These are phyloP conservation scores for Trematosphaeria pertusa DNA, from an alignment of 2,329 filamentous ascomycete genomes.

Conservation along the genomic window DNA sequence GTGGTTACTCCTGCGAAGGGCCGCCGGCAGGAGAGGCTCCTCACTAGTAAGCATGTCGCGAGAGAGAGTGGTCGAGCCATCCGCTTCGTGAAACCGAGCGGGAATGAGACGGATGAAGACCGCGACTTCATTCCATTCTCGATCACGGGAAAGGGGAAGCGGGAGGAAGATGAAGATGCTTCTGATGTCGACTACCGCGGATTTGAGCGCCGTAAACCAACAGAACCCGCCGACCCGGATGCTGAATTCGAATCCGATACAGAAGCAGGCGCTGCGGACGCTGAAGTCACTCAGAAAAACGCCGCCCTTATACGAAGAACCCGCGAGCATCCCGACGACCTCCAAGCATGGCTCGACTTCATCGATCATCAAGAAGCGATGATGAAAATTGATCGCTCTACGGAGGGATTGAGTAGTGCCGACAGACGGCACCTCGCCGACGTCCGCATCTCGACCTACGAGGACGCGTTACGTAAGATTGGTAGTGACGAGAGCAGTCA, in stretches of 20 bases:
- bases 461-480: conserved; percentile 73
- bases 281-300: conserved; percentile 58
- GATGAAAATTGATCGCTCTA: conserved; percentile 58
- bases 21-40: conserved; percentile 57
- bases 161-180: conserved; percentile 21
- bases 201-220: conserved; percentile 34
- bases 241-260: conserved; percentile 41
- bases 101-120: conserved; percentile 7
- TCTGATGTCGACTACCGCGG: conserved; percentile 46
- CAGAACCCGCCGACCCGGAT: conserved; percentile 44
- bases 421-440: conserved; percentile 76
- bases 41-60: conserved; percentile 33
- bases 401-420: conserved; percentile 59
- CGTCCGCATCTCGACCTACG: conserved; percentile 79
- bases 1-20: conserved; percentile 42
- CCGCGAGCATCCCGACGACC: conserved; percentile 69
- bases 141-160: conserved; percentile 28
- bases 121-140: conserved; percentile 43
- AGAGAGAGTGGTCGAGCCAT: conserved; percentile 34
- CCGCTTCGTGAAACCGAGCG: conserved; percentile 29
- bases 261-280: conserved; percentile 18
- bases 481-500: conserved; percentile 53
- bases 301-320: conserved; percentile 69
- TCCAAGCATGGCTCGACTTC: conserved; percentile 78
- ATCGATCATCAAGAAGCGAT: conserved; percentile 78